Base-by-base conservation (phyloP, 2,329 filamentous ascomycete species). In the Ceratocystis harringtonii region DNA sequence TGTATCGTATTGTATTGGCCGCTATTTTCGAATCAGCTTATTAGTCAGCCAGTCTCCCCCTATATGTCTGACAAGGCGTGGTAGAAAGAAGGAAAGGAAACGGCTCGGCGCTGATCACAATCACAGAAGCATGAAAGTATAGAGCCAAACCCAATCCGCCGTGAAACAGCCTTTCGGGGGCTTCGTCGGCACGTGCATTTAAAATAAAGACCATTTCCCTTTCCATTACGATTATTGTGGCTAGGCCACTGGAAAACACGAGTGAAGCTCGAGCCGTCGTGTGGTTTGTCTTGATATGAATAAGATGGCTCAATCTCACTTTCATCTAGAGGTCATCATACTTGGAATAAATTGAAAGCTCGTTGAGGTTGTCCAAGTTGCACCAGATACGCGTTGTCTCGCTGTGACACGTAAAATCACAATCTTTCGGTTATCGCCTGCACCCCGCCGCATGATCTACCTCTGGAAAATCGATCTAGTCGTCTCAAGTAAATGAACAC, bases 151-250 rank as follows among this genome's bases (percentile, higher is more conserved):
- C 55, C 8, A 57, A 28, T 17, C 28, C 28, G 52, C 17, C 28
- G 15, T 10, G 3, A 30, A 17, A 22, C 55, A 36, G 55, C 15
- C 55, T 36, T 36, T 58, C 55, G 55, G 55, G 52, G 55, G 28
- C 55, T 58, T 58, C 55, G 55, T 58, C 30, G 55, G 55, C 25
- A 58, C 55, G 55, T 58, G 55, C 55, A 25, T 36, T 28, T 25
- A 22, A 36, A 36, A 28, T 36, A 58, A n/a, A 30, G 55, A 17
- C 17, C 30, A 30, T 58, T n/a, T 36, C 8, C 28, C 55, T 58
- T 30, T 36, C 5, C 28, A 58, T 19, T n/a, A 17, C 28, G 30
- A 32, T 58, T 25, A 28, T 30, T 30, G 17, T 58, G 55, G 28
- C 55, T 22, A 30, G 32, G 55, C 19, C 17, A 30, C 55, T 36